Base-by-base conservation (phyloP, 371 early-diverging fungal genomes). In the Rhizopus arrhizus region DNA sequence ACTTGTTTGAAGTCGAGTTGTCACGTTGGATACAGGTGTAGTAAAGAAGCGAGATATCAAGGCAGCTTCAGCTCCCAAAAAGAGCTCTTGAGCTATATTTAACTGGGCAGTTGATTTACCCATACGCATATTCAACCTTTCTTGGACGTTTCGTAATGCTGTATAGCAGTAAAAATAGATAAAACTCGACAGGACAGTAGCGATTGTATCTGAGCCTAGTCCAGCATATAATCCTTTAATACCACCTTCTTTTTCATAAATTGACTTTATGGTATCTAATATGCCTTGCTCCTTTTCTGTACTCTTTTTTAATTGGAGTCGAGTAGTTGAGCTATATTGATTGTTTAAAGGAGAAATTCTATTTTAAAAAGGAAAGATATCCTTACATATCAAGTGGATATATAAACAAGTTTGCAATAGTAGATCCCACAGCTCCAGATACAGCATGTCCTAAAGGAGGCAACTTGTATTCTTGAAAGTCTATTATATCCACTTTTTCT, bases 151-250 rank as follows among this genome's bases (percentile, higher is more conserved):
- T 15, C 85, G 69, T 3, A 85, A 59, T 0, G 82, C 74, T 33
- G 80, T 81, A 56, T 85, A 85, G 53, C 82, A 77, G 55, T 85
- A 85, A 58, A 82, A 83, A 56, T 83, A 85, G n/a, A 83, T 77
- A 55, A 85, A 85, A 55, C 79, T 85, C 16, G 85, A 85, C 4
- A 77, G 59, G 16, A 85, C 65, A 0, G 85, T 82, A 3, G 85
- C 85, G 9, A 82, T 13, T 0, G 84, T 83, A 64, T 85, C 84
- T 6, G 85, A 74, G 29, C 70, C 81, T 13, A 85, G 62, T 8
- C 85, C 85, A 35, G 77, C 75, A 62, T 85, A 85, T 11, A 85
- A 61, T 7, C 76, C 84, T 8, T 66, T 55, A n/a, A 85, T 43
- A 0, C 80, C 80, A 15, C 83, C 85, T 61, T 85, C 85, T 1